Conservation (phyloP, 805 yeast genomes). For the Cyberlindnera samutprakarnensis region DNA sequence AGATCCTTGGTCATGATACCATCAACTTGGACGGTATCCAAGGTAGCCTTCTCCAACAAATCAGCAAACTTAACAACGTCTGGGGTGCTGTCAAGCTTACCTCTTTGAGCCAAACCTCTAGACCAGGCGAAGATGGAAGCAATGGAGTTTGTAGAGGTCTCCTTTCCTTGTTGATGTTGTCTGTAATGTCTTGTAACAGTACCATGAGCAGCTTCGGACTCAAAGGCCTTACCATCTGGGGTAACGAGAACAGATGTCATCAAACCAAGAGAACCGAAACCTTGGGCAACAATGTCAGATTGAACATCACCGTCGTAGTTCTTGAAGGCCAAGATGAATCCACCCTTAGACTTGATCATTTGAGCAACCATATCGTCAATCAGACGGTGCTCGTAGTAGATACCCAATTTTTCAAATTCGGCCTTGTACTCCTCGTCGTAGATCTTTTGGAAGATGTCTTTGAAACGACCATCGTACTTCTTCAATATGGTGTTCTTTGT, state of each 20-base stretch:
- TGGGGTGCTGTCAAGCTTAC: conserved; percentile 79
- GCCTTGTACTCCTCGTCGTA: conserved; percentile 63
- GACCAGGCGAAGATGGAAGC: conserved; percentile 98
- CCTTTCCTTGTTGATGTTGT: conserved; percentile 93
- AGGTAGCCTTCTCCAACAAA: conserved; percentile 71
- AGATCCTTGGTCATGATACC: conserved; percentile 94
- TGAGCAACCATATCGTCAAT: conserved; percentile 99
- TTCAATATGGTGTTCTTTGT: conserved; percentile 94
- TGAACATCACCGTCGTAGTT: conserved; percentile 98
- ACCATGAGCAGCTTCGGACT: conserved; percentile 98
- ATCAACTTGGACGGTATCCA: conserved; percentile 78
- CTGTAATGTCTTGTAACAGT: conserved; percentile 97
- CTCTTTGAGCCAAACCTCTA: conserved; percentile 89
- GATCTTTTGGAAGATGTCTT: conserved; percentile 82
- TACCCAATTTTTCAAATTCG: conserved; percentile 67
- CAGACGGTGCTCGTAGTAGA: conserved; percentile 94
- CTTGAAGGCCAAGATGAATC: conserved; percentile 91
- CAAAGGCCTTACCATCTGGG: conserved; percentile 93
- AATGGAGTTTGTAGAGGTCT: conserved; percentile 94
- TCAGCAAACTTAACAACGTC: conserved; percentile 78
- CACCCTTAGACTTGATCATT: conserved; percentile 94
- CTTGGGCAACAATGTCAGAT: conserved; percentile 96
- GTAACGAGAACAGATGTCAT: conserved; percentile 95
- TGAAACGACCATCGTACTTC: conserved; percentile 91
- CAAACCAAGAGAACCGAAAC: conserved; percentile 92